A percentile compares a stretch with the other conserved stretches of the same genome.
Evolutionary conservation across 768 basidiomycete species (phyloP).

Genomic region (Boletus reticuloceps): DNA sequence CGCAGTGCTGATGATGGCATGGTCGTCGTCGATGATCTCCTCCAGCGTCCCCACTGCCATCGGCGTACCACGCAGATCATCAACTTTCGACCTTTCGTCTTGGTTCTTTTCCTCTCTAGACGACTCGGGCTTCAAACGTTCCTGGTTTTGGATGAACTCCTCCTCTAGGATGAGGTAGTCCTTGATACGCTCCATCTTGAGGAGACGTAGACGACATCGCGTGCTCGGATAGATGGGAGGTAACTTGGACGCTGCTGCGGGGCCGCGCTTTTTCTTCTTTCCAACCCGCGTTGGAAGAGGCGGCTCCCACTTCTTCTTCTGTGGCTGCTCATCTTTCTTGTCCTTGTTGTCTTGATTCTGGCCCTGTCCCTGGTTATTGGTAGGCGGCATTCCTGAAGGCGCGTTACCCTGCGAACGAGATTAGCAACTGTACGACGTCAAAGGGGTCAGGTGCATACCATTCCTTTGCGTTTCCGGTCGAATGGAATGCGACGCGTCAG

Average conservation of each 20-base stretch:
- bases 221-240: constrained; percentile 93
- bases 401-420: constrained; percentile 61
- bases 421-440: constrained; percentile 3
- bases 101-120: constrained; percentile 93
- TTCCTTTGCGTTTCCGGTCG: constrained; percentile 10
- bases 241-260: constrained; percentile 85
- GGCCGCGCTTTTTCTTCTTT: constrained; percentile 94
- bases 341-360: constrained; percentile 51
- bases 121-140: constrained; percentile 82
- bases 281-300: constrained; percentile 95
- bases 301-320: constrained; percentile 97
- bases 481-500: constrained; percentile 47
- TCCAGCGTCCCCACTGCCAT: constrained; percentile 99
- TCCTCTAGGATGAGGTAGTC: constrained; percentile 96
- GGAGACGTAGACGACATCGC: constrained; percentile 89
- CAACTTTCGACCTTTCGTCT: constrained; percentile 90
- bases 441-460: constrained; percentile 20
- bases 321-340: constrained; percentile 43
- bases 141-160: constrained; percentile 92
- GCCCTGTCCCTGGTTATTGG: constrained; percentile 34
- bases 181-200: constrained; percentile 98
- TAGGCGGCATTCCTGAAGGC: constrained; percentile 55
- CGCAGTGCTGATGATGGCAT: constrained; percentile 96
- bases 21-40: constrained; percentile 97
- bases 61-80: constrained; percentile 90